Conservation (phyloP, 2,329 filamentous ascomycete species). For the Fulvia fulva region DNA sequence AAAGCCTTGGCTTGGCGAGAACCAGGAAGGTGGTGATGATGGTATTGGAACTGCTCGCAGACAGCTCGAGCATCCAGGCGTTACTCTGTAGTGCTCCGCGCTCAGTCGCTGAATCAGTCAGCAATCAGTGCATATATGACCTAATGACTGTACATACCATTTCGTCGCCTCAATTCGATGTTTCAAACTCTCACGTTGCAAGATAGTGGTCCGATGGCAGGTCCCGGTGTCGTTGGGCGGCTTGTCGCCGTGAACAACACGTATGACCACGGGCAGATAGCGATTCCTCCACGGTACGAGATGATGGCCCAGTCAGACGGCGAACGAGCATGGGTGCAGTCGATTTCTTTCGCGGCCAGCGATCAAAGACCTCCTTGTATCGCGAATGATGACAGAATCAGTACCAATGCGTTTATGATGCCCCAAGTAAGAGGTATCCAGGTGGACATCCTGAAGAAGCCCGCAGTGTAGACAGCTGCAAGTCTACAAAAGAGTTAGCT, state of each 20-base stretch:
- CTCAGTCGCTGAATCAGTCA: background rate
- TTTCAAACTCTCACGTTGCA: background rate
- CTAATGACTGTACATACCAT: background rate
- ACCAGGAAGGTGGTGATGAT: constrained; percentile 75
- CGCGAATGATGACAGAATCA: constrained; percentile 86
- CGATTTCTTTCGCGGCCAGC: background rate
- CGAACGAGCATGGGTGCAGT: too few relatives aligned
- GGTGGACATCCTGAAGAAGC: constrained; percentile 86
- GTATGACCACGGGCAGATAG: too few relatives aligned
- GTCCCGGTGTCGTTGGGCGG: too few relatives aligned
- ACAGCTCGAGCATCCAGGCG: constrained; percentile 43
- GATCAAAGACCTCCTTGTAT: constrained; percentile 78
- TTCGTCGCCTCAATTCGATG: background rate
- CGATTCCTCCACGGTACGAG: too few relatives aligned
- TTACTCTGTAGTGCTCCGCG: constrained; percentile 31
- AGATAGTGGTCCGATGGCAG: too few relatives aligned
- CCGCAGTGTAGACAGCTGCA: constrained; percentile 74
- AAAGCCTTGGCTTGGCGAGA: constrained; percentile 91
- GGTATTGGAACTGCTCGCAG: constrained; percentile 83
- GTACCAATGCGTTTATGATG: constrained; percentile 73
- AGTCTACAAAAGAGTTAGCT: constrained; percentile 49
- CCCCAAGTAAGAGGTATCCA: constrained; percentile 92
- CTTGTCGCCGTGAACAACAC: too few relatives aligned
- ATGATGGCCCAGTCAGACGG: background rate
- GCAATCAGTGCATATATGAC: background rate